Conservation (phyloP, 768 basidiomycete genomes). For the Kwoniella europaea region DNA sequence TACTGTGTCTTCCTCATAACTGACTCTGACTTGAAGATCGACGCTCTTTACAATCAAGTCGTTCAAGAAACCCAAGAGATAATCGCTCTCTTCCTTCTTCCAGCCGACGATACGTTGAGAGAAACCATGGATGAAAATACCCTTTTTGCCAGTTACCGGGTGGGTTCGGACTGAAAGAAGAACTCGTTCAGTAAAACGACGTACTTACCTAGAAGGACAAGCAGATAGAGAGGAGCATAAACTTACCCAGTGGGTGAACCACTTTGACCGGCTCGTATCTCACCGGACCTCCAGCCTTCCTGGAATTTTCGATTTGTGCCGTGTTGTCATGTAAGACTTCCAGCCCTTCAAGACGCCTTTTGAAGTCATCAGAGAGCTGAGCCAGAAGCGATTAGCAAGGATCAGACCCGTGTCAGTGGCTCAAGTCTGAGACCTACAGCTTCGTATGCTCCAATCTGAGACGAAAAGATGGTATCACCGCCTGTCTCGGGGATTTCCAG, state of each 20-base stretch:
- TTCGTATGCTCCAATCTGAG: conserved; percentile 67
- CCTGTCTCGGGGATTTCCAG: conserved; percentile 49
- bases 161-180: conserved; percentile 5
- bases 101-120: conserved; percentile 17
- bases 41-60: conserved; percentile 13
- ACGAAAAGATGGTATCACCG: conserved; percentile 67
- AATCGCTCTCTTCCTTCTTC: conserved; percentile 20
- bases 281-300: conserved; percentile 62
- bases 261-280: conserved; percentile 64
- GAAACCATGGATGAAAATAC: neutral
- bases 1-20: conserved; percentile 17
- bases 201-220: no score
- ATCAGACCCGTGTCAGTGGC: no score
- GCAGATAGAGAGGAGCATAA: no score
- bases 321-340: conserved; percentile 67
- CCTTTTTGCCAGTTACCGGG: conserved; percentile 18
- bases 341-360: conserved; percentile 66
- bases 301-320: conserved; percentile 63
- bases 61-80: conserved; percentile 19
- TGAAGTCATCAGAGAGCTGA: conserved; percentile 67
- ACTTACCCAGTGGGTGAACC: conserved; percentile 41
- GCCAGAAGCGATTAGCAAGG: neutral
- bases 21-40: conserved; percentile 13
- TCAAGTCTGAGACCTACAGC: conserved; percentile 9
- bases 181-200: no score